Conservation (phyloP, 805 yeast genomes). For the Komagataella phaffii region DNA sequence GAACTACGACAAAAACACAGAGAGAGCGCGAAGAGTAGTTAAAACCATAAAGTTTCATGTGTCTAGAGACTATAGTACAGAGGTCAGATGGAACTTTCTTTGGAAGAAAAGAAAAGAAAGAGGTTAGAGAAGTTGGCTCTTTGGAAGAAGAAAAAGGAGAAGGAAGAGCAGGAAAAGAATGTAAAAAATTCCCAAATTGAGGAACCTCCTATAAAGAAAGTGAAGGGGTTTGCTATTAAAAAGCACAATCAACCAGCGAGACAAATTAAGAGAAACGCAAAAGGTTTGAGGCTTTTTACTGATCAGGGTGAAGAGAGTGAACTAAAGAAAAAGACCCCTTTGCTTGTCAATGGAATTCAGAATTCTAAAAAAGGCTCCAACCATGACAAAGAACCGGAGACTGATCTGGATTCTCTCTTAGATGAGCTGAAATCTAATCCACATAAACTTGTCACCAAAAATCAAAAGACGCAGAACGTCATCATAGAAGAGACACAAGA, state of each 20-base stretch:
- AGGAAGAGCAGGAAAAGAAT: conserved; percentile 6
- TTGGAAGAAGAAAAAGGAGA: conserved; percentile 46
- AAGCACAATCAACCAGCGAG: conserved; percentile 7
- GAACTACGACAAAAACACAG: not conserved
- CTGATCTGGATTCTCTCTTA: not conserved
- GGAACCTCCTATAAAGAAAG: conserved; percentile 10
- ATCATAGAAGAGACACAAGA: not conserved
- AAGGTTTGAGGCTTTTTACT: not conserved
- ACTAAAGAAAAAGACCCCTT: not conserved
- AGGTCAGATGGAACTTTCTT: conserved; percentile 2
- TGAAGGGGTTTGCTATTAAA: conserved; percentile 4
- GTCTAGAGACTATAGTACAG: not conserved
- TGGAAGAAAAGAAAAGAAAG: conserved; percentile 21
- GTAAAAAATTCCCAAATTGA: conserved; percentile 8
- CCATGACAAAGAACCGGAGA: not conserved
- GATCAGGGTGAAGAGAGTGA: not conserved
- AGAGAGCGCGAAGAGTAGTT: not conserved
- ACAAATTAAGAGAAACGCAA: not conserved
- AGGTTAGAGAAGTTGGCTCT: conserved; percentile 42
- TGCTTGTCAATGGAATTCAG: not conserved
- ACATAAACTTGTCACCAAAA: not conserved
- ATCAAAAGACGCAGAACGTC: conserved; percentile 1
- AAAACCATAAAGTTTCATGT: not conserved
- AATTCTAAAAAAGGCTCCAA: not conserved
- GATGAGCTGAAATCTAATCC: not conserved